Conservation (phyloP, 257 asterid genomes). For the Buddleja alternifolia region DNA sequence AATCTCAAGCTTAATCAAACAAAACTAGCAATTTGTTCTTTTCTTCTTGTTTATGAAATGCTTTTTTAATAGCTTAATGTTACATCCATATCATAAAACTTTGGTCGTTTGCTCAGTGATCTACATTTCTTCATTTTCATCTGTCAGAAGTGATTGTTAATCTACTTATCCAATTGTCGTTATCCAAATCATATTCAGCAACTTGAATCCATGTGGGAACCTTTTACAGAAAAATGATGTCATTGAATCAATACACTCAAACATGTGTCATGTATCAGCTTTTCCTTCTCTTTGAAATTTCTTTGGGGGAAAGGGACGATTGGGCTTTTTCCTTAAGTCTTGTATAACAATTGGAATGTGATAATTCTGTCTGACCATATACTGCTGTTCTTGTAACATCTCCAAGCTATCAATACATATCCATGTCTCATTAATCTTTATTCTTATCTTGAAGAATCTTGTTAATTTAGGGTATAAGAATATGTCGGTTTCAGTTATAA, state of each 20-base stretch:
- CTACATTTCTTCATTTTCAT: not conserved
- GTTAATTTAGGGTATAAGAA: not conserved
- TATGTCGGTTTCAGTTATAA: not conserved
- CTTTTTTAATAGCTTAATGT: not conserved
- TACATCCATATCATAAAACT: not conserved
- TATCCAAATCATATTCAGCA: not conserved
- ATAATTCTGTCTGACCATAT: not conserved
- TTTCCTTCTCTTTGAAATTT: not conserved
- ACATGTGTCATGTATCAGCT: not conserved
- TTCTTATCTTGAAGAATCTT: not conserved
- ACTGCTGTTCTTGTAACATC: not conserved
- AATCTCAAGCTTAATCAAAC: not conserved
- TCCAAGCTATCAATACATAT: not conserved
- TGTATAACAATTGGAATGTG: slow-evolving; percentile 6
- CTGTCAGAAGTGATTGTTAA: not conserved
- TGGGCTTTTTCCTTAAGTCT: not conserved
- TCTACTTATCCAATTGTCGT: not conserved
- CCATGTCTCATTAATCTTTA: not conserved
- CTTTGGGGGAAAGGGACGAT: not conserved
- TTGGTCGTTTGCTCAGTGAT: not conserved
- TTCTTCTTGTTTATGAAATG: not conserved
- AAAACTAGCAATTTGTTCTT: not conserved
- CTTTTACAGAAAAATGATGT: not conserved
- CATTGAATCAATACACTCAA: not conserved
- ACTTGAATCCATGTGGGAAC: no score